Evolutionary conservation across 2,329 filamentous ascomycete genomes (phyloP).

Genomic region (Knoxdaviesia proteae): DNA sequence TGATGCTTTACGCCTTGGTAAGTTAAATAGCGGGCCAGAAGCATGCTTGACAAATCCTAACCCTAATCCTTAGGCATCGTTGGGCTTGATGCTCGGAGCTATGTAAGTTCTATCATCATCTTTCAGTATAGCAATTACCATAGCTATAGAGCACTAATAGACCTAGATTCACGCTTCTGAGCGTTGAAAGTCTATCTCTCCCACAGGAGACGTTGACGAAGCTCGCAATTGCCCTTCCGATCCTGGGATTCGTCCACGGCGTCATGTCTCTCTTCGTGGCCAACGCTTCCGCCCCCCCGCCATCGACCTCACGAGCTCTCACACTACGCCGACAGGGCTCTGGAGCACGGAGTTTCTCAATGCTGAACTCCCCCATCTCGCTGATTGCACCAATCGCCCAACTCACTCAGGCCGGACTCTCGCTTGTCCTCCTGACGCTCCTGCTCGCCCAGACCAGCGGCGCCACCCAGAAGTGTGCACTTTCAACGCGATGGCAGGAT

Average conservation of each 20-base stretch:
- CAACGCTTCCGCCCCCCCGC: too few species aligned
- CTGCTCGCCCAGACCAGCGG: constrained; percentile 11
- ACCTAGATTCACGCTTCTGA: not conserved
- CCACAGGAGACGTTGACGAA: constrained; percentile 2
- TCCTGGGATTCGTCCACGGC: constrained; percentile 1
- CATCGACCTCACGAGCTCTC: not conserved
- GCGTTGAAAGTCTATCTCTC: constrained; percentile 1
- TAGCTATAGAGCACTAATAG: not conserved
- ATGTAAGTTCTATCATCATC: not conserved
- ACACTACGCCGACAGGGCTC: not conserved
- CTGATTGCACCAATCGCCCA: not conserved
- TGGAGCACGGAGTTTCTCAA: too few species aligned
- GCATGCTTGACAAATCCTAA: not conserved
- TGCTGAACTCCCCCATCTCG: not conserved
- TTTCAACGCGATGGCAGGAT: constrained; percentile 7
- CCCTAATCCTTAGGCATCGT: not conserved
- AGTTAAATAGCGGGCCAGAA: not conserved
- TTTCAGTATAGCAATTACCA: not conserved
- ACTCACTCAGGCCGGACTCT: not conserved
- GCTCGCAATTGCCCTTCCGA: constrained; percentile 1
- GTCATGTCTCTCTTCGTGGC: not conserved
- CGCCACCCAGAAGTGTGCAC: constrained; percentile 4
- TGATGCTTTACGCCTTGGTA: constrained; percentile 1
- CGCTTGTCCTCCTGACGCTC: constrained; percentile 20
- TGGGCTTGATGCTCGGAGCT: not conserved